These are phyloP conservation scores for Millerago galiae DNA, from an alignment of 805 yeast genomes.

Conservation along the genomic window DNA sequence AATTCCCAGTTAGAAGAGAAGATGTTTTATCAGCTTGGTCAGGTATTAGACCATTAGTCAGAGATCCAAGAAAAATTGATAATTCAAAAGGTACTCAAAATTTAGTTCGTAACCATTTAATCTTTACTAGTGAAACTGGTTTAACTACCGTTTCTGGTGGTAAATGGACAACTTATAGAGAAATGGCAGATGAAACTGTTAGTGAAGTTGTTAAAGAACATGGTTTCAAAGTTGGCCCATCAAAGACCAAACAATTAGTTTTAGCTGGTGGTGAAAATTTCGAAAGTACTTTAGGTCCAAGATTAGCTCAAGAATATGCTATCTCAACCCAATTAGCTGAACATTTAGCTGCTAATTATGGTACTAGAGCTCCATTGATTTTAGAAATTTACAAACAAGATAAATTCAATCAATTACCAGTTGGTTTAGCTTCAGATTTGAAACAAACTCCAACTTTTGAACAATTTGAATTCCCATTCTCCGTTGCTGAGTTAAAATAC, in stretches of 20 bases:
- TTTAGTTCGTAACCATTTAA: constrained; percentile 82
- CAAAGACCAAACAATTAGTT: constrained; percentile 38
- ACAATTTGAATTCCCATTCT: constrained; percentile 73
- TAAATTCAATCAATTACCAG: constrained; percentile 54
- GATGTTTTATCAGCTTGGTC: constrained; percentile 96
- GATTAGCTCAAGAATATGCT: constrained; percentile 72
- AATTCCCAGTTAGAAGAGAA: constrained; percentile 80
- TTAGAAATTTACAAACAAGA: constrained; percentile 48
- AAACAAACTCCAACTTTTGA: constrained; percentile 33
- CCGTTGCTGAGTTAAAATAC: constrained; percentile 84
- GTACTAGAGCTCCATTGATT: constrained; percentile 79
- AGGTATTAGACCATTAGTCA: constrained; percentile 91
- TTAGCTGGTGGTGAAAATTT: constrained; percentile 80
- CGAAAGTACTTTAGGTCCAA: constrained; percentile 64
- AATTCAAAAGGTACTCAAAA: constrained; percentile 64
- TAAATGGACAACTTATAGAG: constrained; percentile 97
- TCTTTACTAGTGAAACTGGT: constrained; percentile 65
- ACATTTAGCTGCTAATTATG: constrained; percentile 82
- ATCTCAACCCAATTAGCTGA: constrained; percentile 69
- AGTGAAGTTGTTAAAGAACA: constrained; percentile 57
- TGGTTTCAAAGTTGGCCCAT: constrained; percentile 34
- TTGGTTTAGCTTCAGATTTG: constrained; percentile 45
- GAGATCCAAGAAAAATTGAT: constrained; percentile 56
- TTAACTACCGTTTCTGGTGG: constrained; percentile 92
- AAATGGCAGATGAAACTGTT: constrained; percentile 94